Evolutionary conservation across 306 rosid species (phyloP), one percentile per base, ranked within the genome.

Genomic region (Pyrus betulifolia): DNA sequence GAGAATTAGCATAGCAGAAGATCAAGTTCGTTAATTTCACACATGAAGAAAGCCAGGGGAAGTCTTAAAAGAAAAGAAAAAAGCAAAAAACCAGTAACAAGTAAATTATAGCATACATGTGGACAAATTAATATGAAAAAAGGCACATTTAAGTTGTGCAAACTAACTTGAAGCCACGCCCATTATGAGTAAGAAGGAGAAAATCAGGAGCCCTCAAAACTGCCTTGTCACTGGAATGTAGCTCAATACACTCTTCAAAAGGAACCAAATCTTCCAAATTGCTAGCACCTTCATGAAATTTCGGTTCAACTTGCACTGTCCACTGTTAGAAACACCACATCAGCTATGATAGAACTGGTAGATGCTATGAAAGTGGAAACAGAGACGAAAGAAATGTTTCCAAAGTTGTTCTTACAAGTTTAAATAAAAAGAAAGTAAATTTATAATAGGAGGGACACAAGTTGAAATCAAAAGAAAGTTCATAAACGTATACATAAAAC

Each of bases 91-190:
- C 44, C 44, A 27, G 57, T 51, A 5, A 54, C 73, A 74, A 19
- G 44, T 49, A 69, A 72, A 74, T 9, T 35, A 21, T 27, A 80
- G 63, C 49, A 74, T 52, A 44, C 44, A 69, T 38, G 46, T 17
- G 11, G 67, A 44, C 51, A 11, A 31, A 33, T 71, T 72, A 30
- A 78, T 31, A 31, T 65, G 11, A 69, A 65, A 67, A 82, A 69
- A 51, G 21, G 73, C 59, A 77, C 40, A 54, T 67, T 66, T 27
- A 83, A 75, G 70, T 73, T 77, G 84, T 22, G 83, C 46, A 61
- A 40, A 89, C 96, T 85, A 81, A 95, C 98, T 88, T 92, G 92
- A 92, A 88, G 89, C 77, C 84, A 51, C 99, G 99, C 58, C 99
- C 97, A 84, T 92, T 95, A 80, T 95, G 89, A 79, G 93, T 95